Evolutionary conservation across 164 flowering plant genomes (phyloP).

Genomic region (Santalum album): DNA sequence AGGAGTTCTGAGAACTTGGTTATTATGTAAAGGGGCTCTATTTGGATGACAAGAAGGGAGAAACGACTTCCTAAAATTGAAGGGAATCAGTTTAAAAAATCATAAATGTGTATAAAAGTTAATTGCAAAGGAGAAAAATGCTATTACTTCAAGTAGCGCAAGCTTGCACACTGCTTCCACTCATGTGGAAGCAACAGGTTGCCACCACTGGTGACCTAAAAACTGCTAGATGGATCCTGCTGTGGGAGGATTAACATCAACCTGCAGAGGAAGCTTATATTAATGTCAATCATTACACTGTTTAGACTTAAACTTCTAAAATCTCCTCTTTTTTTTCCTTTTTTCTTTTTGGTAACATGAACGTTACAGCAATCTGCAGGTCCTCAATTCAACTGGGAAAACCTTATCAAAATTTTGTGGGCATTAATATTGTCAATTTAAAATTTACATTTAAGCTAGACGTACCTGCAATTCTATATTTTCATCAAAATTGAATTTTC

Average conservation of each 20-base stretch:
- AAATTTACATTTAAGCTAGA: not conserved
- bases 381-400: not conserved
- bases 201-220: slow-evolving; percentile 53
- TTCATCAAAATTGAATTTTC: slow-evolving; percentile 64
- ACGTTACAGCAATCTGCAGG: not conserved
- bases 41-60: slow-evolving; percentile 76
- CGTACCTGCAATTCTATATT: slow-evolving; percentile 69
- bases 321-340: too few species aligned
- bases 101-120: not conserved
- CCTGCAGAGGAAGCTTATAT: slow-evolving; percentile 27
- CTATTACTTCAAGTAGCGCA: not conserved
- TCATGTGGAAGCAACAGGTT: slow-evolving; percentile 61
- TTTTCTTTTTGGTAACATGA: too few species aligned
- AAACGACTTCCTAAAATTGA: slow-evolving; percentile 54
- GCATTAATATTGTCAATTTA: not conserved
- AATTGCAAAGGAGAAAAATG: not conserved
- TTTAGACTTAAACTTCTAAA: not conserved
- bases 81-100: slow-evolving; percentile 1
- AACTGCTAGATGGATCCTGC: slow-evolving; percentile 28
- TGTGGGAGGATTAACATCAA: slow-evolving; percentile 36
- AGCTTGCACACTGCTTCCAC: slow-evolving; percentile 53
- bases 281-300: not conserved
- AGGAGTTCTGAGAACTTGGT: slow-evolving; percentile 82
- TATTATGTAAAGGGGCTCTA: slow-evolving; percentile 61
- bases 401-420: not conserved